A percentile compares a stretch with the other conserved stretches of the same genome.
Conservation (phyloP, 768 basidiomycete species). For the Tephrocybe sp. region DNA sequence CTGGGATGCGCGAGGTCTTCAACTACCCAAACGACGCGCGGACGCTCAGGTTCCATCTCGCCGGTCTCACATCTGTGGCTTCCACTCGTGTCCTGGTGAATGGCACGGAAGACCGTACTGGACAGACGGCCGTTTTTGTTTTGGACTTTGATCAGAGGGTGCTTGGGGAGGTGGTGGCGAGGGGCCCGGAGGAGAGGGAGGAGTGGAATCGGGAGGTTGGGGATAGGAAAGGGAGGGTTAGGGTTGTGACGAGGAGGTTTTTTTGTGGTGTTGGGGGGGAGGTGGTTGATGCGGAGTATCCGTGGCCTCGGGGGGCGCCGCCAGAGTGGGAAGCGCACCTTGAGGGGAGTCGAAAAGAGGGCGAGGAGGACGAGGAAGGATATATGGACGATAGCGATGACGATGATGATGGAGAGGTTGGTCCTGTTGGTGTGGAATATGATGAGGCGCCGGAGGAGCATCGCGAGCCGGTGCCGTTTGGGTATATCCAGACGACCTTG, state of each 20-base stretch:
- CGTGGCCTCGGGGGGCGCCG: background rate
- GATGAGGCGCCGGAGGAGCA: slow-evolving; percentile 11
- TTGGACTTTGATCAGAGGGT: slow-evolving; percentile 7
- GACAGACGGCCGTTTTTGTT: background rate
- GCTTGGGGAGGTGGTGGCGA: slow-evolving; percentile 1
- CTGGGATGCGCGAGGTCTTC: slow-evolving; percentile 4
- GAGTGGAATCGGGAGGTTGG: background rate
- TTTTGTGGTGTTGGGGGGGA: background rate
- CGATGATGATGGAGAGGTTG: background rate
- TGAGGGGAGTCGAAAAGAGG: background rate
- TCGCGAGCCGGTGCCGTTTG: slow-evolving; percentile 6
- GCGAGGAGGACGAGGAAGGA: background rate
- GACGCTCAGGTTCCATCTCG: background rate
- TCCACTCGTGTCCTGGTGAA: background rate
- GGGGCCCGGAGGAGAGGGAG: background rate
- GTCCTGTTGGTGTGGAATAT: slow-evolving; percentile 2
- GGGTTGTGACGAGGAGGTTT: slow-evolving; percentile 2
- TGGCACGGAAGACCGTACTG: background rate
- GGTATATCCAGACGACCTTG: slow-evolving; percentile 6
- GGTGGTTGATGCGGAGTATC: slow-evolving; percentile 2
- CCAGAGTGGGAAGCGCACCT: slow-evolving; percentile 8
- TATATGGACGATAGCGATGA: background rate
- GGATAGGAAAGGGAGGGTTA: background rate
- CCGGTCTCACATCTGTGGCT: background rate
- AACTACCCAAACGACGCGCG: slow-evolving; percentile 4